Evolutionary conservation across 441 rosid genomes (phyloP), one percentile per base, ranked within the genome.

Genomic region (Erodium texanum): DNA sequence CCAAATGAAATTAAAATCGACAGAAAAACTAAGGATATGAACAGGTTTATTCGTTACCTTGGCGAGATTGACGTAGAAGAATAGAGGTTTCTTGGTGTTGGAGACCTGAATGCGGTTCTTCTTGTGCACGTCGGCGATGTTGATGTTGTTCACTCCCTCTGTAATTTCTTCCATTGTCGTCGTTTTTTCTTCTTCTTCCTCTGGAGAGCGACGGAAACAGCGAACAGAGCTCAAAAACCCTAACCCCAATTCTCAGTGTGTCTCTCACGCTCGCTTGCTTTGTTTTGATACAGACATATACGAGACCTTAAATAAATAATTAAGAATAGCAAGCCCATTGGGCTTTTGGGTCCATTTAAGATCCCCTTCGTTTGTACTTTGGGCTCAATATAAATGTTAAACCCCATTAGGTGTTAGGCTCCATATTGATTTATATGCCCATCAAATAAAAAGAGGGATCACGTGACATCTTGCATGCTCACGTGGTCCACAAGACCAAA

Each of bases 41-140:
- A 65, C 4, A 1, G 29, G 29, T 27, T 27, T 27, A 54, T 20
- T 10, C 7, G 36, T 41, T 19, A 75, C 78, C 78, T 75, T 75
- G 54, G 78, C 75, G 63, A 75, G 78, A 52, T 75, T 75, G 71
- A 74, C 77, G 45, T 74, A 74, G 74, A 74, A 74, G 71, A 70
- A 75, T 54, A 75, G 78, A 7, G 78, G 78, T 34, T 75, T 75
- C 63, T 75, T 75, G 69, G 78, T 75, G 68, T 75, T 75, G 27
- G 78, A 75, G 41, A 75, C 78, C 36, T 75, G 74, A 48, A 75
- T 71, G 1, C 78, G 69, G 18, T 75, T 75, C 78, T 68, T 75
- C 72, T 71, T 75, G 66, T 70, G 74, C 12, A 56, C 10, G 5
- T 64, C 78, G 7, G 67, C 36, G 54, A 75, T 64, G 69, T 22